Conservation (phyloP, 169 alveolate genomes). For the Cryptosporidium sp. region DNA sequence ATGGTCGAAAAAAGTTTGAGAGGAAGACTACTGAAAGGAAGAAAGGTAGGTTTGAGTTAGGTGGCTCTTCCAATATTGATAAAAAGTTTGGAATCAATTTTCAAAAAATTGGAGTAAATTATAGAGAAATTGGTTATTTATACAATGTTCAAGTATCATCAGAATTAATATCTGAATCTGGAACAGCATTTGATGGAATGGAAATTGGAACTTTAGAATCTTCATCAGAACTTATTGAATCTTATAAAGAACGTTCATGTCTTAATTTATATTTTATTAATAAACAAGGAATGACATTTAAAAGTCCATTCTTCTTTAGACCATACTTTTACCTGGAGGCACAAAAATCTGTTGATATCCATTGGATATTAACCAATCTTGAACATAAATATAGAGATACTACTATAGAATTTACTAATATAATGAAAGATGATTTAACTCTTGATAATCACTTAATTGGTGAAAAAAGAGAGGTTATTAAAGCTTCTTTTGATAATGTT, state of each 20-base stretch:
- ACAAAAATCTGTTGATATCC: slow-evolving; percentile 76
- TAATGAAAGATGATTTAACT: slow-evolving; percentile 89
- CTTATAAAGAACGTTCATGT: slow-evolving; percentile 59
- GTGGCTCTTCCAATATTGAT: slow-evolving; percentile 4
- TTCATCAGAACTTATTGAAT: slow-evolving; percentile 15
- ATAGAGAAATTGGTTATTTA: slow-evolving; percentile 53
- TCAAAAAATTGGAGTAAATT: slow-evolving; percentile 30
- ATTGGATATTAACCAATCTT: slow-evolving; percentile 78
- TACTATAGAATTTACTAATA: slow-evolving; percentile 79
- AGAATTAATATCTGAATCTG: slow-evolving; percentile 31
- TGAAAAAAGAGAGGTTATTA: slow-evolving; percentile 85
- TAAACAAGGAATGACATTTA: slow-evolving; percentile 57
- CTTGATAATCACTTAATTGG: slow-evolving; percentile 90
- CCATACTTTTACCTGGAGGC: slow-evolving; percentile 92
- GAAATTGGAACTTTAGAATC: background rate
- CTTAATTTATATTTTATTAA: slow-evolving; percentile 51
- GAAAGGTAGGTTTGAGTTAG: background rate
- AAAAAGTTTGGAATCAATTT: slow-evolving; percentile 28
- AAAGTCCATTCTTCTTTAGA: slow-evolving; percentile 83
- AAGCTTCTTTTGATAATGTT: slow-evolving; percentile 88
- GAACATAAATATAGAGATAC: slow-evolving; percentile 82
- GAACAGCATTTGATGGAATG: background rate
- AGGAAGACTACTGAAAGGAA: background rate
- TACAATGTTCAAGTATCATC: slow-evolving; percentile 62
- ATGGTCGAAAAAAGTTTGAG: background rate